Evolutionary conservation across 2,329 filamentous ascomycete species (phyloP).

Genomic region (Colletotrichum sp.): DNA sequence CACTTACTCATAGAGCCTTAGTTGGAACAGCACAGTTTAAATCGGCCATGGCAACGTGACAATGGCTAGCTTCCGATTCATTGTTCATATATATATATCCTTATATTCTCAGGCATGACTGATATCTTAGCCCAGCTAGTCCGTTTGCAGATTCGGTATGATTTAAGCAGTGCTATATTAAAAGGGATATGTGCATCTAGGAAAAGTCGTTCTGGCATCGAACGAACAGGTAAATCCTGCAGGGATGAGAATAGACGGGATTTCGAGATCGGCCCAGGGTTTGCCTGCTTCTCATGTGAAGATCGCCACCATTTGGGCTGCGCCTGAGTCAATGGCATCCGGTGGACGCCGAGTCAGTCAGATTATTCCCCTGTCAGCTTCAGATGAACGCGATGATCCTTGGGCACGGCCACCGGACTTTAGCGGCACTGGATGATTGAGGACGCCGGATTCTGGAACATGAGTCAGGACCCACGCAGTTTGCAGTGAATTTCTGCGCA

Average conservation of each 20-base stretch:
- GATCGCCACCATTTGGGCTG: neutral
- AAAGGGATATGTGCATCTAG: neutral
- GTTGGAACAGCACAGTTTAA: neutral
- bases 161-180: rapidly evolving
- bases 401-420: neutral
- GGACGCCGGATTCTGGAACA: neutral
- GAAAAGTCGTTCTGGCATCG: neutral
- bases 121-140: rapidly evolving
- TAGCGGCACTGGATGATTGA: neutral
- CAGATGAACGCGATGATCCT: neutral
- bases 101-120: neutral
- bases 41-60: neutral
- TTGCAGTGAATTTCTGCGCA: neutral
- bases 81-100: neutral
- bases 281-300: neutral
- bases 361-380: neutral
- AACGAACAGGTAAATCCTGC: rapidly evolving
- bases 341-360: neutral
- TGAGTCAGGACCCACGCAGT: neutral
- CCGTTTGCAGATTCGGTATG: neutral
- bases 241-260: neutral
- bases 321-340: neutral
- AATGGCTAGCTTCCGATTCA: neutral
- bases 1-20: neutral
- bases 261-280: neutral